A percentile compares a stretch with the other conserved stretches of the same genome.
Conservation (phyloP, 805 yeast genomes). For the Starmerella roubikii region DNA sequence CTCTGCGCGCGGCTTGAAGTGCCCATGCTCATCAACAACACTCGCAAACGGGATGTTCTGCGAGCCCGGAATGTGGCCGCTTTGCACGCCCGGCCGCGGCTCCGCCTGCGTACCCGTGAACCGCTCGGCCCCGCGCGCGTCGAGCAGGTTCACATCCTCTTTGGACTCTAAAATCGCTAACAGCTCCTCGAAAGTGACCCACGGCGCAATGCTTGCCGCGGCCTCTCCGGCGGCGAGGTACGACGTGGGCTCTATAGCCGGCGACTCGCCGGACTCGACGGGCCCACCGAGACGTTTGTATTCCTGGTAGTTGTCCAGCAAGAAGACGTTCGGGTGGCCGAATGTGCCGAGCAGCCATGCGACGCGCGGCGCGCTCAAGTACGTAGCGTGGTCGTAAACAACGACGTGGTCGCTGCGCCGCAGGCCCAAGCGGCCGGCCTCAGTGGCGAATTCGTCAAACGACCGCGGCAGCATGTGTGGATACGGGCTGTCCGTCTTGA, state of each 20-base stretch:
- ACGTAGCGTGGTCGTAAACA: conserved; percentile 73
- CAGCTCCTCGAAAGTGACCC: conserved; percentile 47
- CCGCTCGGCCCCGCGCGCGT: conserved; percentile 67
- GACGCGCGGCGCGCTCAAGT: conserved; percentile 79
- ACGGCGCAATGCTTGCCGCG: conserved; percentile 16
- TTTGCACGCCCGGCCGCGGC: conserved; percentile 74
- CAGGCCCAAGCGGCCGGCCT: conserved; percentile 27
- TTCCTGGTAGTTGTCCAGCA: conserved; percentile 54
- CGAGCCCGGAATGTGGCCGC: conserved; percentile 84
- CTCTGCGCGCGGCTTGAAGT: conserved; percentile 37
- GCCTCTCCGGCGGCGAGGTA: conserved; percentile 22
- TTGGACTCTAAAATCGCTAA: conserved; percentile 37
- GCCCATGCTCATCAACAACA: conserved; percentile 36
- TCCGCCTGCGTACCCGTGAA: conserved; percentile 74
- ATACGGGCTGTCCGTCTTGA: conserved; percentile 49
- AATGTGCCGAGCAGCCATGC: conserved; percentile 79
- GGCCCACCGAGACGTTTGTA: conserved; percentile 38
- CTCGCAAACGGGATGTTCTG: conserved; percentile 60
- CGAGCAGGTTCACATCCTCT: conserved; percentile 45
- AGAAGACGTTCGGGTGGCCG: conserved; percentile 55
- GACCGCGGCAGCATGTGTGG: conserved; percentile 83
- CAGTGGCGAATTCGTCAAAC: conserved; percentile 38
- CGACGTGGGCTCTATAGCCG: conserved; percentile 15
- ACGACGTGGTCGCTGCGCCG: conserved; percentile 43
- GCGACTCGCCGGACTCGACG: conserved; percentile 28